These are phyloP conservation scores for Ceratobasidium sp. DNA, from an alignment of 1,284 basidiomycete species.

Conservation along the genomic window DNA sequence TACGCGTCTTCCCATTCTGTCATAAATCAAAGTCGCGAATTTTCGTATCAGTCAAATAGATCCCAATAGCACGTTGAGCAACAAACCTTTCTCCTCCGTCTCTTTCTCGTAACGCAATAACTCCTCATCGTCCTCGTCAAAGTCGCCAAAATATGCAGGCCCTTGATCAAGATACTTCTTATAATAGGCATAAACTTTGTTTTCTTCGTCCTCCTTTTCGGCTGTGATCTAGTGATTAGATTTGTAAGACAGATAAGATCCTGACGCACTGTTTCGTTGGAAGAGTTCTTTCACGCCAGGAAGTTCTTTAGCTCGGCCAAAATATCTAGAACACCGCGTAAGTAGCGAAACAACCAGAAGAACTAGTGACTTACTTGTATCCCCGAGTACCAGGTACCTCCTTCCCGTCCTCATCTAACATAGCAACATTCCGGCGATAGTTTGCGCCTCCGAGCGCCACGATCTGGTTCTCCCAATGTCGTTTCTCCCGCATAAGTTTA, in stretches of 20 bases:
- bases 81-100: conserved; percentile 80
- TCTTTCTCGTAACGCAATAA: conserved; percentile 79
- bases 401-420: conserved; percentile 93
- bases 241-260: not conserved
- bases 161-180: conserved; percentile 92
- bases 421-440: conserved; percentile 89
- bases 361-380: conserved; percentile 83
- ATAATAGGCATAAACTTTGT: conserved; percentile 80
- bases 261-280: conserved; percentile 75
- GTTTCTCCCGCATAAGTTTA: conserved; percentile 92
- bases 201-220: conserved; percentile 82
- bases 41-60: conserved; percentile 31
- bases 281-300: conserved; percentile 97
- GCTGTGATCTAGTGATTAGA: conserved; percentile 19
- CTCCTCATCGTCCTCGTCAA: conserved; percentile 83
- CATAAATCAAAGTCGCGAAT: conserved; percentile 16
- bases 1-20: conserved; percentile 81
- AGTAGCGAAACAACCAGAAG: not conserved
- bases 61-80: conserved; percentile 17
- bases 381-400: conserved; percentile 98
- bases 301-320: conserved; percentile 95
- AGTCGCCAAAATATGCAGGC: conserved; percentile 91
- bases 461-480: conserved; percentile 98
- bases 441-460: conserved; percentile 96
- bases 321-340: conserved; percentile 74